Evolutionary conservation across 345 rosid genomes (phyloP), one percentile per base, ranked within the genome.

Genomic region (Raphanus sativus): DNA sequence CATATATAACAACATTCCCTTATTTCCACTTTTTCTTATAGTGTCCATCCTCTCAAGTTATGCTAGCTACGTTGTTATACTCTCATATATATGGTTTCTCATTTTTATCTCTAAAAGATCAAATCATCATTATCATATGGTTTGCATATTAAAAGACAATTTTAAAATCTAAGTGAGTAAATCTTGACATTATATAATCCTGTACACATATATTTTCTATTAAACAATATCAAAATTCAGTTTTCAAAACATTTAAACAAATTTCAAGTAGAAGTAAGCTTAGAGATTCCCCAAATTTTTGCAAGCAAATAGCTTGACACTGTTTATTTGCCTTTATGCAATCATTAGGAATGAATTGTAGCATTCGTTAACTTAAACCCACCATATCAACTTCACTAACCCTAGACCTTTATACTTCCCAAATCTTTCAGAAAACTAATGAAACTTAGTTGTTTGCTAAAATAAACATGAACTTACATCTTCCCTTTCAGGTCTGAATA

Each of bases 291-390:
- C n/a, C 55, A 15, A 48, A 9, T 2, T 26, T 69, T 1, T 29
- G 52, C 25, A 63, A 55, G 16, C n/a, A 76, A 45, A 68, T 42
- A 60, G 8, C 58, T 58, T 2, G 38, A n/a, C 58, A 55, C 32
- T 74, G 42, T 5, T 5, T 38, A 1, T 56, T 65, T 25, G 21
- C 42, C 3, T 65, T 55, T 2, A 55, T 29, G 58, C 40, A 17
- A 42, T 13, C 55, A 48, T 1, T 48, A 13, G 17, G 55, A 48
- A 13, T 2, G 13, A 10, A 30, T 1, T 45, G 21, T 69, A 38
- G 8, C 74, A 58, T 36, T 26, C 50, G 8, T 59, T 28, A n/a
- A 81, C 86, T 54, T 82, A 85, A 63, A 87, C 89, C 90, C 86
- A 80, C 67, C 16, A 56, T 42, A 29, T 71, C 62, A 71, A 11